Evolutionary conservation across 2,329 filamentous ascomycete genomes (phyloP), one percentile per base, ranked within the genome.

Genomic region (Pleurostoma richardsiae): DNA sequence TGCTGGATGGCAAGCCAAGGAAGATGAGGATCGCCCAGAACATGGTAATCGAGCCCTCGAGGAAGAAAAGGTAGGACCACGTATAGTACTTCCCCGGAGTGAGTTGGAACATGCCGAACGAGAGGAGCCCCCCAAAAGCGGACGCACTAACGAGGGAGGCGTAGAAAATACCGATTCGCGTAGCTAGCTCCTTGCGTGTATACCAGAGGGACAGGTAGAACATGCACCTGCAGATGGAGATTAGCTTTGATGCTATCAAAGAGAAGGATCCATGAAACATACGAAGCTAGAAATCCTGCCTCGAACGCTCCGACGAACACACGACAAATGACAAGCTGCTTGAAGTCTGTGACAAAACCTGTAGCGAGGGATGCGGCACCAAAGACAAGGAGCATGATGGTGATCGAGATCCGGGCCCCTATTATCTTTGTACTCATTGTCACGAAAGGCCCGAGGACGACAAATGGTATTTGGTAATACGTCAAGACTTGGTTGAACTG

Each of bases 151-250:
- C 47, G 11, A 49, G 30, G 6, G 47, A 42, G 28, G 43, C 47
- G 29, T 49, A 49, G 30, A 49, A 49, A 29, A 49, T 45, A 19
- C 47, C 47, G 8, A 49, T 45, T 19, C 47, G 38, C 10, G 36
- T 45, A n/a, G 47, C 39, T 5, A 49, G 39, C 31, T 49, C 47
- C 19, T 39, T 41, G 4, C 47, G 36, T 28, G 47, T 49, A 31
- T 49, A 49, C 47, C 43, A 49, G 6, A 45, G 41, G 3, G 47
- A 49, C n/a, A 49, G 43, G 31, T 49, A 46, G 31, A 45, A 49
- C 5, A 49, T 39, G 29, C 45, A 42, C 4, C 47, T 49, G 39
- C 33, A 36, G 33, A 36, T 36, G 19, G 19, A 36, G n/a, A 8
- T 36, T 36, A 36, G 33, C 33, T 8, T n/a, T n/a, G n/a, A 8